Percentiles rank a stretch among this genome's conserved stretches.
phyloP scores from a whole-genome alignment of 2,329 filamentous ascomycete genomes.

The Xylaria sp. region DNA sequence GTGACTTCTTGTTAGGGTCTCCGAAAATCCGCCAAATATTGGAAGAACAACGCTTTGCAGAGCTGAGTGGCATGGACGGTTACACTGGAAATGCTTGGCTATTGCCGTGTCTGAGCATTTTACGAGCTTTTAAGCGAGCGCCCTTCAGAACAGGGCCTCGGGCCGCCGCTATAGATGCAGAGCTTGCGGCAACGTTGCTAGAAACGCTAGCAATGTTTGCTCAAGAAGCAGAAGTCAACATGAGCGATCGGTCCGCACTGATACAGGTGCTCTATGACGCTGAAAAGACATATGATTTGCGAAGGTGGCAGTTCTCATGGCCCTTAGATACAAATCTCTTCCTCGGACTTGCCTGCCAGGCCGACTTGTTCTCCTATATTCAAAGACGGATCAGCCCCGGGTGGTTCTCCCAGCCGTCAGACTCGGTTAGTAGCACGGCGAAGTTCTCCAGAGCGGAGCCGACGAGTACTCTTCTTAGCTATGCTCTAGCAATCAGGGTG shows the following conservation, averaged over 20 bases:
- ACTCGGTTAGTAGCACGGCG: neutral
- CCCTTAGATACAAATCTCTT: slow-evolving; percentile 6
- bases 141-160: neutral
- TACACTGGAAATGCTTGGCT: slow-evolving; percentile 8
- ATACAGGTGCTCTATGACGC: slow-evolving; percentile 4
- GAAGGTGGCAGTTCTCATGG: slow-evolving; percentile 11
- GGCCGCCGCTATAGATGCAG: neutral
- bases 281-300: slow-evolving; percentile 8
- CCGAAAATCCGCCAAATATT: slow-evolving; percentile 13
- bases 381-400: neutral
- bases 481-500: slow-evolving; percentile 3
- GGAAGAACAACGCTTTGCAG: slow-evolving; percentile 12
- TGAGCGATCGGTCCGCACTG: slow-evolving; percentile 10
- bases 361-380: slow-evolving; percentile 10
- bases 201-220: slow-evolving; percentile 14
- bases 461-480: neutral
- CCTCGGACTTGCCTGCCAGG: slow-evolving; percentile 9
- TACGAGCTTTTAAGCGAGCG: slow-evolving; percentile 17
- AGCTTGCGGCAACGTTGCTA: neutral
- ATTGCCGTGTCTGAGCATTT: slow-evolving; percentile 15
- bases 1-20: slow-evolving; percentile 23
- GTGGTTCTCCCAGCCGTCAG: slow-evolving; percentile 5
- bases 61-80: neutral
- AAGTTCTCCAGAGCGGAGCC: neutral
- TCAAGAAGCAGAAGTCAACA: slow-evolving; percentile 6